phyloP scores from a whole-genome alignment of 768 basidiomycete species.

The Austroboletus festivus region DNA sequence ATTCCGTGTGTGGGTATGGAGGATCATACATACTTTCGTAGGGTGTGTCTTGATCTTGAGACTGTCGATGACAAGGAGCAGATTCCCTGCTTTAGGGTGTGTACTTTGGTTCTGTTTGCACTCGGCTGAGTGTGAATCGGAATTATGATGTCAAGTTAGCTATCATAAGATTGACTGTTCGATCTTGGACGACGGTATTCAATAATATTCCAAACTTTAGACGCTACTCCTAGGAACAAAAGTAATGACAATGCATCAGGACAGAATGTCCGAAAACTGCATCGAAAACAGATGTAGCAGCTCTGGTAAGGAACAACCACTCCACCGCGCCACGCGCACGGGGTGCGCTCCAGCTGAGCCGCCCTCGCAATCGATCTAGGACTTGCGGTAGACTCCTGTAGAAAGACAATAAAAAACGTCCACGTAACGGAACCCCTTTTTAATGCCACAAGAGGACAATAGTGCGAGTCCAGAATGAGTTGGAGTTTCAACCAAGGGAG shows the following conservation, averaged over 20 bases:
- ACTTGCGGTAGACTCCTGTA: slow-evolving; percentile 38
- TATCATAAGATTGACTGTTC: too few relatives aligned
- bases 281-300: slow-evolving; percentile 19
- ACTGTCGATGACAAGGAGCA: slow-evolving; percentile 26
- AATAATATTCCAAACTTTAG: too few relatives aligned
- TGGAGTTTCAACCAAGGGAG: not conserved
- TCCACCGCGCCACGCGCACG: slow-evolving; percentile 15
- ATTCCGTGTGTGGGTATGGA: not conserved
- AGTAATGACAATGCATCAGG: not conserved
- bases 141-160: too few relatives aligned
- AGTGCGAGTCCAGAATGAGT: slow-evolving; percentile 37
- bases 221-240: too few relatives aligned
- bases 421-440: too few relatives aligned
- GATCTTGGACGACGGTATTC: too few relatives aligned
- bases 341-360: slow-evolving; percentile 30
- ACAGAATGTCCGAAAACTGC: too few relatives aligned
- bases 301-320: slow-evolving; percentile 35
- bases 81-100: slow-evolving; percentile 7
- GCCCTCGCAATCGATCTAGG: slow-evolving; percentile 28
- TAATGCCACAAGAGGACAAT: slow-evolving; percentile 33
- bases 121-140: slow-evolving; percentile 9
- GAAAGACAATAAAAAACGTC: not conserved
- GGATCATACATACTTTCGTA: slow-evolving; percentile 30
- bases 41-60: slow-evolving; percentile 22
- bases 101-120: slow-evolving; percentile 28